Conservation (phyloP, 1,139 yeast genomes). For the Protomyces inouyei region DNA sequence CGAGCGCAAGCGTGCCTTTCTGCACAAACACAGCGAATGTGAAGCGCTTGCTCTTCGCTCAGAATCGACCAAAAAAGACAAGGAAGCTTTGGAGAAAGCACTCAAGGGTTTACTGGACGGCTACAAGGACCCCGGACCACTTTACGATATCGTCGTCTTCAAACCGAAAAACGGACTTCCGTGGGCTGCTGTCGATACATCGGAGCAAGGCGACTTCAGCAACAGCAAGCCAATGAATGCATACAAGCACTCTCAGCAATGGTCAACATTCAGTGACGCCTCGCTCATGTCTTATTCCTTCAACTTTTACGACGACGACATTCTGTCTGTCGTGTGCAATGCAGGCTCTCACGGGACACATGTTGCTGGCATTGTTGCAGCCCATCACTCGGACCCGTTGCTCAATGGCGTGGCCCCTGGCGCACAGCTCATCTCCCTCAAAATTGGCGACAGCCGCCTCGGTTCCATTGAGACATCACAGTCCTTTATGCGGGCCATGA, state of each 20-base stretch:
- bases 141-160: conserved; percentile 28
- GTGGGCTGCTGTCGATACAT: conserved; percentile 27
- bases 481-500: conserved; percentile 29
- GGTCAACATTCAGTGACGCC: conserved; percentile 22
- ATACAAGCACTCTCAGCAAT: conserved; percentile 27
- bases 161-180: conserved; percentile 11
- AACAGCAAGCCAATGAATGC: conserved; percentile 27
- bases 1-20: conserved; percentile 23
- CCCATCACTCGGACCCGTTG: conserved; percentile 26
- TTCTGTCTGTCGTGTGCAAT: conserved; percentile 27
- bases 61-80: conserved; percentile 17
- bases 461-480: conserved; percentile 30
- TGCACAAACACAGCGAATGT: conserved; percentile 19
- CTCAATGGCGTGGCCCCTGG: conserved; percentile 31
- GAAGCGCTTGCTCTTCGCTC: conserved; percentile 3
- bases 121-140: conserved; percentile 29
- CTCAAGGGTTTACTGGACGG: conserved; percentile 20
- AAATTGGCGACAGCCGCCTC: conserved; percentile 31
- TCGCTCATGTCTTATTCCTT: conserved; percentile 28
- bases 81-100: conserved; percentile 25
- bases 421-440: conserved; percentile 30
- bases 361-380: conserved; percentile 30
- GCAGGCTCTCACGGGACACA: conserved; percentile 31
- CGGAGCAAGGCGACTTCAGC: conserved; percentile 25
- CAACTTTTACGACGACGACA: conserved; percentile 29